Conservation (phyloP, 2,329 filamentous ascomycete genomes). For the Ophiocordyceps camponoti-rufipedis region DNA sequence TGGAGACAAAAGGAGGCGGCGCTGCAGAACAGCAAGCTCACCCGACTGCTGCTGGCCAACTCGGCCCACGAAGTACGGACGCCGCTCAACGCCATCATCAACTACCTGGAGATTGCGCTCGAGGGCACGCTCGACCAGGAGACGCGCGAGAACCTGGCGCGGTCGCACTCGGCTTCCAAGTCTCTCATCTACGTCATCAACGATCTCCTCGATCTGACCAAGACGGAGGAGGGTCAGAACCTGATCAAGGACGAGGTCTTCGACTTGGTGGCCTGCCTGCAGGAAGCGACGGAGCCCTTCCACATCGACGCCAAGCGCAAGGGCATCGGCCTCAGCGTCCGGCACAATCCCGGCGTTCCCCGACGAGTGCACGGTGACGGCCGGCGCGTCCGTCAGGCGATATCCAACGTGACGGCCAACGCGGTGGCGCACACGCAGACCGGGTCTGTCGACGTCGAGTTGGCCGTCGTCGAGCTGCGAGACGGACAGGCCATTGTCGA, state of each 20-base stretch:
- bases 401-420: slow-evolving; percentile 71
- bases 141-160: slow-evolving; percentile 66
- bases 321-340: slow-evolving; percentile 49
- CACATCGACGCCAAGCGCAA: slow-evolving; percentile 59
- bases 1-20: slow-evolving; percentile 84
- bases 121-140: slow-evolving; percentile 66
- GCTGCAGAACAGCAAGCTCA: slow-evolving; percentile 65
- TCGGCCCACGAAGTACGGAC: slow-evolving; percentile 86
- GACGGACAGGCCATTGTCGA: slow-evolving; percentile 48
- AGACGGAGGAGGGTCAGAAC: slow-evolving; percentile 65
- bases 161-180: slow-evolving; percentile 80
- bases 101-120: slow-evolving; percentile 79
- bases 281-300: slow-evolving; percentile 64
- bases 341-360: slow-evolving; percentile 51
- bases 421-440: slow-evolving; percentile 58
- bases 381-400: slow-evolving; percentile 60
- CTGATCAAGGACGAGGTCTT: slow-evolving; percentile 69
- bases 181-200: slow-evolving; percentile 91
- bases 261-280: slow-evolving; percentile 49
- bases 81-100: slow-evolving; percentile 83
- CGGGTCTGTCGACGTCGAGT: slow-evolving; percentile 53
- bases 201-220: slow-evolving; percentile 73
- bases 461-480: slow-evolving; percentile 38
- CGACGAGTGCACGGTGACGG: slow-evolving; percentile 59
- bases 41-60: slow-evolving; percentile 61